Conservation (phyloP, 164 flowering plant genomes). For the Saururus chinensis region DNA sequence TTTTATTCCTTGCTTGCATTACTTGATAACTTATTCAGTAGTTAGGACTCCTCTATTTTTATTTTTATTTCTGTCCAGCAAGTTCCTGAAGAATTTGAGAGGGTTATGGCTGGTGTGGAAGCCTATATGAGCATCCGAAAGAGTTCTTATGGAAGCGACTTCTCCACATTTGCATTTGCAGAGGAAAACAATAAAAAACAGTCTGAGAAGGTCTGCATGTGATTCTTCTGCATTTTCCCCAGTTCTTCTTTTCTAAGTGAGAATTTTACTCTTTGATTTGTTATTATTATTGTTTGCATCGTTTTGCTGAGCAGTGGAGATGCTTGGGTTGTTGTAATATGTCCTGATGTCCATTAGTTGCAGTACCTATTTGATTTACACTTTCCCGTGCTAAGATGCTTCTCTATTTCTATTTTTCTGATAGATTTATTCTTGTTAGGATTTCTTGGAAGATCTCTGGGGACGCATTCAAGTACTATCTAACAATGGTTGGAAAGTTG, state of each 20-base stretch:
- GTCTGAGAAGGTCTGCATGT: slow-evolving; percentile 46
- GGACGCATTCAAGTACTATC: slow-evolving; percentile 57
- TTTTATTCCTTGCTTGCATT: neutral
- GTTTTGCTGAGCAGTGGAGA: too few relatives aligned
- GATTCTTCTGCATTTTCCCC: neutral
- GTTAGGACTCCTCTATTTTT: neutral
- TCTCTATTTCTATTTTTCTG: neutral
- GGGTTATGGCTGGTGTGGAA: slow-evolving; percentile 86
- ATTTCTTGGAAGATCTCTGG: slow-evolving; percentile 94
- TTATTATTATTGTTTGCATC: too few relatives aligned
- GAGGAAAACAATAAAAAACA: slow-evolving; percentile 30
- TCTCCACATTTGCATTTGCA: slow-evolving; percentile 50
- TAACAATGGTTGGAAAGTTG: slow-evolving; percentile 78
- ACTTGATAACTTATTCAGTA: too few relatives aligned
- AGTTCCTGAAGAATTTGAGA: slow-evolving; percentile 94
- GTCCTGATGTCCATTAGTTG: too few relatives aligned
- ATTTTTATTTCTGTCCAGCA: slow-evolving; percentile 43
- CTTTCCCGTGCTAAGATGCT: too few relatives aligned
- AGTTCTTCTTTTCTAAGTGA: neutral
- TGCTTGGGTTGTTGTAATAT: too few relatives aligned
- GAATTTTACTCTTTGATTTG: too few relatives aligned
- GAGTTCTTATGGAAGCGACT: slow-evolving; percentile 46
- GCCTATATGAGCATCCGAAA: slow-evolving; percentile 86
- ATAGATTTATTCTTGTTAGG: slow-evolving; percentile 33
- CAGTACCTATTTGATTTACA: too few relatives aligned